These are phyloP conservation scores for Cercophora scortea DNA, from an alignment of 495 filamentous ascomycete species.

Conservation along the genomic window DNA sequence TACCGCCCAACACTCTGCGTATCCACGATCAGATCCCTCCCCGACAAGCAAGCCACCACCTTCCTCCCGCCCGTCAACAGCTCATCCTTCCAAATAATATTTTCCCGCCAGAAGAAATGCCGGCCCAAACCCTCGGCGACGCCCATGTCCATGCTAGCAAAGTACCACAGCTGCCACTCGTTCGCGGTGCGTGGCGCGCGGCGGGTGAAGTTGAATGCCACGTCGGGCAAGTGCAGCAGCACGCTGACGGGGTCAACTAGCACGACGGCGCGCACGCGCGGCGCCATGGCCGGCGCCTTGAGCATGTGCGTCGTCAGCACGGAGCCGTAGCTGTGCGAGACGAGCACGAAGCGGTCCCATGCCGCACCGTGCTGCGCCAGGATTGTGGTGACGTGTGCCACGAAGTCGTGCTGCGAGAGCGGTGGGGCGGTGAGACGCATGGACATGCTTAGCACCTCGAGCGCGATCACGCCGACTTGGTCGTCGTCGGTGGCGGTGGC, in stretches of 20 bases:
- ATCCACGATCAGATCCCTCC: conserved; percentile 58
- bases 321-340: conserved; percentile 56
- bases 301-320: conserved; percentile 57
- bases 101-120: conserved; percentile 62
- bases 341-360: conserved; percentile 44
- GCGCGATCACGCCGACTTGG: conserved; percentile 52
- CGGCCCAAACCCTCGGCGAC: conserved; percentile 51
- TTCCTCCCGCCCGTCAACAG: conserved; percentile 26
- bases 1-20: conserved; percentile 51
- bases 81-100: conserved; percentile 61
- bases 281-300: conserved; percentile 29
- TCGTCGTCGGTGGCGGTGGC: conserved; percentile 16
- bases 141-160: conserved; percentile 56
- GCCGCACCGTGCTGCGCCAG: conserved; percentile 36
- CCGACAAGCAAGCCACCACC: conserved; percentile 48
- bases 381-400: conserved; percentile 43
- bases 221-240: conserved; percentile 56
- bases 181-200: conserved; percentile 48
- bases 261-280: conserved; percentile 39
- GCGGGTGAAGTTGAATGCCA: conserved; percentile 63
- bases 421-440: conserved; percentile 49
- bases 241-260: conserved; percentile 61
- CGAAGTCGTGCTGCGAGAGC: conserved; percentile 38
- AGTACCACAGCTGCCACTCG: conserved; percentile 60
- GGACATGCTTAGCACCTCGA: conserved; percentile 57